A percentile compares a stretch with the other conserved stretches of the same genome.
Evolutionary conservation across 2,329 filamentous ascomycete genomes (phyloP).

Genomic region (Ophiostoma montium): DNA sequence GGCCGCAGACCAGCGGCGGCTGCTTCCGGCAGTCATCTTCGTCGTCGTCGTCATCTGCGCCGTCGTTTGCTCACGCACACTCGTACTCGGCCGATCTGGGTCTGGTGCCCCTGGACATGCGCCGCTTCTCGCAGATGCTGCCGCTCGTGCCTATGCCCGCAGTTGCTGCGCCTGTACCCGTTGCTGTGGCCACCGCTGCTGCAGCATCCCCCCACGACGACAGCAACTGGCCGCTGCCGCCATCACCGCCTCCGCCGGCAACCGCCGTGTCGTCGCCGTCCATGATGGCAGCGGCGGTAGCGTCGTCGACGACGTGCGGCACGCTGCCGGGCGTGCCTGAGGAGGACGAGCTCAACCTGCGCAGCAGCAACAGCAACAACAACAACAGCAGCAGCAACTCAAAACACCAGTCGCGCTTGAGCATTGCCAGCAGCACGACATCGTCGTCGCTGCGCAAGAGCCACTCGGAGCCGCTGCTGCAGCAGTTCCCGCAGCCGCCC

Average conservation of each 20-base stretch:
- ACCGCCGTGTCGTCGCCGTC: too few relatives aligned
- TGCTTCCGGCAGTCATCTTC: slow-evolving; percentile 26
- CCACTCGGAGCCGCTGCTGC: slow-evolving; percentile 40
- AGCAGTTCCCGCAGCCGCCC: slow-evolving; percentile 25
- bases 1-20: slow-evolving; percentile 30
- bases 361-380: slow-evolving; percentile 16
- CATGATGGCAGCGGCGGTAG: slow-evolving; percentile 18
- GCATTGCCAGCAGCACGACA: slow-evolving; percentile 29
- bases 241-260: not conserved
- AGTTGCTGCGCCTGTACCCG: not conserved
- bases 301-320: slow-evolving; percentile 22
- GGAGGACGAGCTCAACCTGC: slow-evolving; percentile 29
- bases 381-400: too few relatives aligned
- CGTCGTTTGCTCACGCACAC: slow-evolving; percentile 11
- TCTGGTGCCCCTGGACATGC: slow-evolving; percentile 12
- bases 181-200: not conserved
- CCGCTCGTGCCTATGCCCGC: slow-evolving; percentile 14
- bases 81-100: slow-evolving; percentile 17
- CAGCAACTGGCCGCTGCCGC: slow-evolving; percentile 30
- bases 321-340: slow-evolving; percentile 46
- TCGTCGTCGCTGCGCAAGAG: slow-evolving; percentile 37
- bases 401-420: slow-evolving; percentile 28
- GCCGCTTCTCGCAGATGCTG: slow-evolving; percentile 25
- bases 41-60: not conserved
- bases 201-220: slow-evolving; percentile 21